These are phyloP conservation scores for Heritiera fomes DNA, from an alignment of 345 rosid species.

Conservation along the genomic window DNA sequence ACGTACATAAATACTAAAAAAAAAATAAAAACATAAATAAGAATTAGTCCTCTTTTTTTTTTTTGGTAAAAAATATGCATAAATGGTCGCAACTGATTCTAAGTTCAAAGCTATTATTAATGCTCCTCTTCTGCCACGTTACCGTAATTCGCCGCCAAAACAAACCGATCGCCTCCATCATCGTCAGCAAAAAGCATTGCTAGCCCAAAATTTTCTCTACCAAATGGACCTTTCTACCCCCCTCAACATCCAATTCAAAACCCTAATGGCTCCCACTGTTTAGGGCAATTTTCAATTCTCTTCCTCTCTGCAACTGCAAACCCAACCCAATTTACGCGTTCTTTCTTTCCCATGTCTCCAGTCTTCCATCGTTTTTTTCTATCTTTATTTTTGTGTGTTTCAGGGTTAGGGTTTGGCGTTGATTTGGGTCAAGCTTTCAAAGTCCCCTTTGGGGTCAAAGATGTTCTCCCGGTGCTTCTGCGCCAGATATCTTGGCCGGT, in stretches of 20 bases:
- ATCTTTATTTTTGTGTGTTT: constrained; percentile 32
- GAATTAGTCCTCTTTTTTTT: too few species aligned
- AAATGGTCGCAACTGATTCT: too few species aligned
- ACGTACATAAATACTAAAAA: too few species aligned
- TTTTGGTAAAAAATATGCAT: too few species aligned
- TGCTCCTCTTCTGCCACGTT: too few species aligned
- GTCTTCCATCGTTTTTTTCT: constrained; percentile 19
- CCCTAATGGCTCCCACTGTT: neutral
- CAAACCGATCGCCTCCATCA: too few species aligned
- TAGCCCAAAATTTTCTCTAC: neutral
- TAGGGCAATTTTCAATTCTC: neutral
- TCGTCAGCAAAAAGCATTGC: too few species aligned
- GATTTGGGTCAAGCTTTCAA: constrained; percentile 46
- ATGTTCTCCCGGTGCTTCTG: constrained; percentile 81
- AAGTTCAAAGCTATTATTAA: too few species aligned
- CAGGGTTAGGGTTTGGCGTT: constrained; percentile 40
- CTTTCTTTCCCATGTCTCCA: constrained; percentile 37
- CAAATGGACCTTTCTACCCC: neutral
- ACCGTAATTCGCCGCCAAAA: too few species aligned
- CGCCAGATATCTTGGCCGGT: constrained; percentile 94
- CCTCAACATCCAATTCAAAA: constrained; percentile 13
- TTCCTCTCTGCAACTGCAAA: neutral
- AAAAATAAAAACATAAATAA: too few species aligned
- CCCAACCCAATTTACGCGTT: neutral
- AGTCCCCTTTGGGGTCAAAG: constrained; percentile 71